Base-by-base conservation (phyloP, 2,329 filamentous ascomycete genomes). In the Ophiostoma triangulosporum region DNA sequence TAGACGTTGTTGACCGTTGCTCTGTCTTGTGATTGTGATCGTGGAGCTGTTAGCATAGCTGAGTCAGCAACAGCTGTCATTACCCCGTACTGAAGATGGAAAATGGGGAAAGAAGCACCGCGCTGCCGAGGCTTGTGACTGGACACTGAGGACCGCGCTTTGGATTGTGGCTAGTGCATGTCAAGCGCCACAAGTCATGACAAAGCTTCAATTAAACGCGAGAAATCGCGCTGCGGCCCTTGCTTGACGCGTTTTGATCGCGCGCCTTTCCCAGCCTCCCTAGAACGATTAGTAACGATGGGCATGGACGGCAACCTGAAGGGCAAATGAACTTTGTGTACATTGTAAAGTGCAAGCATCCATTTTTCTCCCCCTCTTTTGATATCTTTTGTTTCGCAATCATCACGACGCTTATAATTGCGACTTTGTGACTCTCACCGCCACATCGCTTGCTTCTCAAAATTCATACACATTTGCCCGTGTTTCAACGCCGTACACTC, bases 151-250 rank as follows among this genome's bases (percentile, higher is more conserved):
- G 40, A 22, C 24, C 24, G 26, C 43, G 27, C 35, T 12, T 12
- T 22, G 36, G 9, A 12, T 48, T 48, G 52, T 56, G 52, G 55
- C 52, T 56, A 26, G 55, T 54, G 48, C 26, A 14, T 26, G 29
- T 8, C 31, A 32, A 46, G 50, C 45, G 54, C 54, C 54, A 55
- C 54, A 55, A 3, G 8, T 9, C 12, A 22, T 46, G 40, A 12
- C 6, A 3, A 1, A 20, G 0, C 38, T 54, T 58, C 54, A 55
- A 58, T 60, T 59, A 59, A 56, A 61, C 59, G 55, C 60, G 60
- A 29, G 15, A 46, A 29, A 7, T 11, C 43, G 43, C 43, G 40
- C 24, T 46, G 24, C 2, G 57, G 27, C n/a, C n/a, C n/a, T 22
- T 33, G n/a, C 43, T n/a, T 15, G 50, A 57, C 57, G 57, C 57